These are phyloP conservation scores for Fusarium sacchari DNA, from an alignment of 2,329 filamentous ascomycete genomes.

Conservation along the genomic window DNA sequence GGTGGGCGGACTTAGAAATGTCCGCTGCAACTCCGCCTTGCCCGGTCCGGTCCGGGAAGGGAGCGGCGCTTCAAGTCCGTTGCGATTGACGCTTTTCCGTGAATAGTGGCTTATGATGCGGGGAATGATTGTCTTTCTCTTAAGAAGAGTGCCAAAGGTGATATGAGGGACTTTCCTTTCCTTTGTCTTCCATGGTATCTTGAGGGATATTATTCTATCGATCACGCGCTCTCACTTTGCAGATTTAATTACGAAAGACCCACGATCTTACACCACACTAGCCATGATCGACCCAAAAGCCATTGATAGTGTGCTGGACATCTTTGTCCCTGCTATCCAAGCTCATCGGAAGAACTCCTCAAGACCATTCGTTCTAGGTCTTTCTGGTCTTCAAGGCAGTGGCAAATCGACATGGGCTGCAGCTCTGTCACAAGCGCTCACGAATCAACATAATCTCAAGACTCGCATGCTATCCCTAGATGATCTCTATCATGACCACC, in stretches of 20 bases:
- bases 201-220: not conserved
- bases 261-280: not conserved
- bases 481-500: conserved; percentile 35
- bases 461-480: conserved; percentile 34
- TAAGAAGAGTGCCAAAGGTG: not conserved
- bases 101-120: conserved; percentile 7
- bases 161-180: not conserved
- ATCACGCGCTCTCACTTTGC: not conserved
- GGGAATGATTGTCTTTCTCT: conserved; percentile 3
- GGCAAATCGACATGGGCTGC: conserved; percentile 43
- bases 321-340: conserved; percentile 30
- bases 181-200: not conserved
- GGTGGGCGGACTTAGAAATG: conserved; percentile 17
- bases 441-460: conserved; percentile 24
- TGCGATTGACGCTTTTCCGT: not conserved
- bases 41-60: not conserved
- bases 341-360: conserved; percentile 15
- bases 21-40: conserved; percentile 14
- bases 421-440: conserved; percentile 29
- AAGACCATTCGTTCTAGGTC: conserved; percentile 33
- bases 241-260: not conserved
- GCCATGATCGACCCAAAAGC: conserved; percentile 39
- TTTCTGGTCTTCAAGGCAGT: conserved; percentile 42
- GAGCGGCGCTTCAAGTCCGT: conserved; percentile 7
- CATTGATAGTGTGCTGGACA: conserved; percentile 28